Evolutionary conservation across 768 basidiomycete genomes (phyloP).

Genomic region (Amanita rubescens): DNA sequence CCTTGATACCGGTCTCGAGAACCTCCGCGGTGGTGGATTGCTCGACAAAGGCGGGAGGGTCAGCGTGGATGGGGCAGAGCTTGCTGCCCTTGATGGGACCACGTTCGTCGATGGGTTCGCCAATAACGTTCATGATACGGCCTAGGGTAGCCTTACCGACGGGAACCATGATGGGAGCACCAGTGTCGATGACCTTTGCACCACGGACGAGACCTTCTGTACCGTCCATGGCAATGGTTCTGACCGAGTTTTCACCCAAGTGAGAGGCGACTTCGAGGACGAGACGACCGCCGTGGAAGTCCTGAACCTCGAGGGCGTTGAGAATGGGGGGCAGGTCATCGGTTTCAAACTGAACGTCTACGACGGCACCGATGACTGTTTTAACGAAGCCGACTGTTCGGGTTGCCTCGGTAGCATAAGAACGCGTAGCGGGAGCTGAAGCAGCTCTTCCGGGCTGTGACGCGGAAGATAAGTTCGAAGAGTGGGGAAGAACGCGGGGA

Average conservation of each 20-base stretch:
- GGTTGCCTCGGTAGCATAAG: slow-evolving; percentile 89
- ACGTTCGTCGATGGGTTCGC: slow-evolving; percentile 99
- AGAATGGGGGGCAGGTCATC: slow-evolving; percentile 95
- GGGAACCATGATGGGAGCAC: slow-evolving; percentile 92
- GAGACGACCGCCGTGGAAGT: slow-evolving; percentile 90
- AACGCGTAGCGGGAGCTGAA: slow-evolving; percentile 45
- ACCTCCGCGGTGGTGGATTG: slow-evolving; percentile 99
- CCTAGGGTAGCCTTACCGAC: slow-evolving; percentile 93
- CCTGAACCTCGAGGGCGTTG: slow-evolving; percentile 97
- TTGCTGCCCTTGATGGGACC: slow-evolving; percentile 97
- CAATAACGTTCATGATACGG: slow-evolving; percentile 99
- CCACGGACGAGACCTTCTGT: slow-evolving; percentile 99
- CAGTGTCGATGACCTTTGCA: slow-evolving; percentile 94
- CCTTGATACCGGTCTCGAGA: slow-evolving; percentile 99
- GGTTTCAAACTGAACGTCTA: slow-evolving; percentile 97
- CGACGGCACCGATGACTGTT: slow-evolving; percentile 99
- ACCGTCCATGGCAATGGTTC: slow-evolving; percentile 99
- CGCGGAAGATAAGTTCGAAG: slow-evolving; percentile 2
- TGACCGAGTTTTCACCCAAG: slow-evolving; percentile 97
- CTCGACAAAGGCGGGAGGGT: slow-evolving; percentile 95
- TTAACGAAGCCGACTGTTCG: slow-evolving; percentile 73
- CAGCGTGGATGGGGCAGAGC: slow-evolving; percentile 89
- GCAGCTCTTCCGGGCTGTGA: slow-evolving; percentile 17
- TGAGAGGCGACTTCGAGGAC: slow-evolving; percentile 99
- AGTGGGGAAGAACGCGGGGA: slow-evolving; percentile 41